Conservation (phyloP, 176 grass and related monocot genomes). For the barley (Hordeum vulgare) region DNA sequence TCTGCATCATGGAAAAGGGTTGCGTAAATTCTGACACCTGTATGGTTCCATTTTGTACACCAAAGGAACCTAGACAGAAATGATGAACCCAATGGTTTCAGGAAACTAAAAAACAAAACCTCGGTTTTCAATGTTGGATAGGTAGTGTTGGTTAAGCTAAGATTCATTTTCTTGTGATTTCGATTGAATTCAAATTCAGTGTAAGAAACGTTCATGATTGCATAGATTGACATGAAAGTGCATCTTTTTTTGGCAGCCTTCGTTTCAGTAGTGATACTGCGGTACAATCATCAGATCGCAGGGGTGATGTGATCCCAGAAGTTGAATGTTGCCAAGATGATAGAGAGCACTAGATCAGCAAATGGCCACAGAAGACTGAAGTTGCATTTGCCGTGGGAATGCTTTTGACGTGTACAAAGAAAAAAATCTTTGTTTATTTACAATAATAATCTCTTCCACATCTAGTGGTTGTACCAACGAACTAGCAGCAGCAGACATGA, state of each 20-base stretch:
- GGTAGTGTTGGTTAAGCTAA: too few relatives aligned
- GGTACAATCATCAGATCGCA: slow-evolving; percentile 52
- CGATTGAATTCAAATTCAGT: background rate
- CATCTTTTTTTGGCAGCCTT: slow-evolving; percentile 56
- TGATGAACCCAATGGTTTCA: background rate
- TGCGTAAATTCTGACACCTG: background rate
- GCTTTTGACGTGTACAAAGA: background rate
- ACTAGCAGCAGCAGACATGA: background rate
- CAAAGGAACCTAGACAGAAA: background rate
- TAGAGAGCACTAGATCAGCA: slow-evolving; percentile 9
- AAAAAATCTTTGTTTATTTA: background rate
- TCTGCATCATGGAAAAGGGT: background rate
- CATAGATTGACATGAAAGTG: background rate
- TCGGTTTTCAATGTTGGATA: too few relatives aligned
- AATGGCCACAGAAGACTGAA: slow-evolving; percentile 7
- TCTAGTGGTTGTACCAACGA: slow-evolving; percentile 16
- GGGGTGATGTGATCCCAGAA: background rate
- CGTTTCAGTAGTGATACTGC: slow-evolving; percentile 54
- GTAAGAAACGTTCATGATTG: background rate
- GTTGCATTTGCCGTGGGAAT: background rate
- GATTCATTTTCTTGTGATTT: too few relatives aligned
- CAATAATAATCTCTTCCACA: slow-evolving; percentile 3
- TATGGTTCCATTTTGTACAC: background rate
- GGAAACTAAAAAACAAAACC: background rate
- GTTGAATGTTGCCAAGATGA: slow-evolving; percentile 33